phyloP scores from a whole-genome alignment of 805 yeast genomes.

The Kuraishia hungarica region DNA sequence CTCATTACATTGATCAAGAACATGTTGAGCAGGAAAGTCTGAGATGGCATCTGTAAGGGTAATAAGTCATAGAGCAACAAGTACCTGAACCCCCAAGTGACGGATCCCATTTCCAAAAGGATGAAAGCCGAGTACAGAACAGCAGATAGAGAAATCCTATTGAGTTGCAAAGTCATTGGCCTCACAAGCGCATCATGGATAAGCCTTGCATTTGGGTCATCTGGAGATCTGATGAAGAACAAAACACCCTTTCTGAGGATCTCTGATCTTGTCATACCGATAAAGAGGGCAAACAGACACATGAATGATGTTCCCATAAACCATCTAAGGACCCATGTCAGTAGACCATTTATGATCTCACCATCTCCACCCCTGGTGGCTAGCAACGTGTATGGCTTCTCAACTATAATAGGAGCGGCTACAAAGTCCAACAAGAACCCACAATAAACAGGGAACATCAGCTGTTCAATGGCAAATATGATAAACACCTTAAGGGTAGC shows the following conservation, averaged over 20 bases:
- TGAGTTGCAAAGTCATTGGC: slow-evolving; percentile 64
- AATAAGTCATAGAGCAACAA: slow-evolving; percentile 21
- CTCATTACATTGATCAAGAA: slow-evolving; percentile 25
- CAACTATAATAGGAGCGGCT: slow-evolving; percentile 44
- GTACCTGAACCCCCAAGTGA: slow-evolving; percentile 40
- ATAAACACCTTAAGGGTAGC: slow-evolving; percentile 67
- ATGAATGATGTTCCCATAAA: slow-evolving; percentile 73
- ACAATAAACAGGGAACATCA: slow-evolving; percentile 81
- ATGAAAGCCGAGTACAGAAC: slow-evolving; percentile 70
- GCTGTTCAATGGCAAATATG: slow-evolving; percentile 69
- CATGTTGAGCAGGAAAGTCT: slow-evolving; percentile 6
- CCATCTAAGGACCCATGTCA: slow-evolving; percentile 39
- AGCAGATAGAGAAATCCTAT: slow-evolving; percentile 65
- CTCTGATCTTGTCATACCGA: slow-evolving; percentile 68
- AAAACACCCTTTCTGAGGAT: slow-evolving; percentile 84
- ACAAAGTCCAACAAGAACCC: slow-evolving; percentile 73
- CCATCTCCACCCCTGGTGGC: not conserved
- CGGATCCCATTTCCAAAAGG: slow-evolving; percentile 62
- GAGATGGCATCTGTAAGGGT: slow-evolving; percentile 10
- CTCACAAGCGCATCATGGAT: slow-evolving; percentile 81
- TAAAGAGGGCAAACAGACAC: slow-evolving; percentile 79
- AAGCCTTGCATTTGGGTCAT: slow-evolving; percentile 82
- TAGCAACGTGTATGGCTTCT: slow-evolving; percentile 2
- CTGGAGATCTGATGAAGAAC: slow-evolving; percentile 88
- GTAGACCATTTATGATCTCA: not conserved